These are phyloP conservation scores for Eucalyptus marginata DNA, from an alignment of 345 rosid genomes.

Conservation along the genomic window DNA sequence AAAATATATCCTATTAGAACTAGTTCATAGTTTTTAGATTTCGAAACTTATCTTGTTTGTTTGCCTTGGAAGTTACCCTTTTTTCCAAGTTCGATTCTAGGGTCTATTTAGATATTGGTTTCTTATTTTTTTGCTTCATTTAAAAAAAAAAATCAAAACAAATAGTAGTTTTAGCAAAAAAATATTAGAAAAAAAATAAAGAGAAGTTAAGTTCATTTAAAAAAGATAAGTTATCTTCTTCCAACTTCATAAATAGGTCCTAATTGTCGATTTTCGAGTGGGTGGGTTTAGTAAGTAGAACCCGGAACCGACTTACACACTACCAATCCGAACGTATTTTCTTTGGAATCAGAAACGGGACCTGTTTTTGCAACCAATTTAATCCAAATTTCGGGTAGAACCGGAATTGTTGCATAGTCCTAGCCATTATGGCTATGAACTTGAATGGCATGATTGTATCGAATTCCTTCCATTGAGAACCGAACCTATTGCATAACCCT, in stretches of 20 bases:
- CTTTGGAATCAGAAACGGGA: fast-evolving
- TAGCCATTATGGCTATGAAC: not conserved
- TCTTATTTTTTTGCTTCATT: too few species aligned
- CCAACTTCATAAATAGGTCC: not conserved
- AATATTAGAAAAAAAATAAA: too few species aligned
- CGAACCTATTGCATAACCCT: too few species aligned
- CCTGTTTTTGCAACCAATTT: fast-evolving
- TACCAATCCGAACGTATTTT: too few species aligned
- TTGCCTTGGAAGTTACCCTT: too few species aligned
- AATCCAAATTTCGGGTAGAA: fast-evolving
- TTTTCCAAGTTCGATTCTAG: not conserved
- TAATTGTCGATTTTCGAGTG: fast-evolving
- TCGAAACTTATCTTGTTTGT: not conserved
- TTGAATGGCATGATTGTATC: not conserved
- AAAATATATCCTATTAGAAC: not conserved
- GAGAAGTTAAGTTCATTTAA: not conserved
- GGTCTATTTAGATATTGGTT: not conserved
- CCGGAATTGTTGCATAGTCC: not conserved
- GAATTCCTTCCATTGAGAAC: too few species aligned
- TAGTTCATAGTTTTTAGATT: too few species aligned
- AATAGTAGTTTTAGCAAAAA: not conserved
- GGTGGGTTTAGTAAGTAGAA: too few species aligned
- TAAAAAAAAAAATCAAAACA: too few species aligned
- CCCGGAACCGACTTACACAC: fast-evolving
- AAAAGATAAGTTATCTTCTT: too few species aligned